Evolutionary conservation across 2,329 filamentous ascomycete species (phyloP), one percentile per base, ranked within the genome.

Genomic region (Harringtonia aguacate): DNA sequence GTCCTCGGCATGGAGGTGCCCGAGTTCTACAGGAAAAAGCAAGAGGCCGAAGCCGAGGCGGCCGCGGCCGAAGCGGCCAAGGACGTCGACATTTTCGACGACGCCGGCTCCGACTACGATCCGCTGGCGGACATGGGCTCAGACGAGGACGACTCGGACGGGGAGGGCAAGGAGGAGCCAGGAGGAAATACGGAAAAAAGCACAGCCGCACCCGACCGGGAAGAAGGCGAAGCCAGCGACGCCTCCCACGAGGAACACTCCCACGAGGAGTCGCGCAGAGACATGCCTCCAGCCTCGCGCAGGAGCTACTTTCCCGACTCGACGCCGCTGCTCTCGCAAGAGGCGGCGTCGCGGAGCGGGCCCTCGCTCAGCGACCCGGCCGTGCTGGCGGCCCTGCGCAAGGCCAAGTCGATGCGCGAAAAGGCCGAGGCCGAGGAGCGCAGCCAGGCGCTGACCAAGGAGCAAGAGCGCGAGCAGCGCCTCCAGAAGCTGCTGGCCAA

Each of bases 301-400:
- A 66, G 67, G 47, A 81, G 79, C 55, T 83, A 82, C 58, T 84
- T 84, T 60, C 66, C 74, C 59, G 77, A 72, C 47, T 68, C n/a
- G n/a, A n/a, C 73, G 34, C 77, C 72, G 55, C 66, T 79, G 34
- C 65, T 75, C 15, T 73, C 73, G 1, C 69, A 75, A 36, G 68
- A n/a, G n/a, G n/a, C n/a, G n/a, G n/a, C 76, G 50, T 59, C 61
- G 14, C 63, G 66, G 39, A 70, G 69, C 48, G 64, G 65, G 2
- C 72, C 75, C 1, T 77, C 75, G 5, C 75, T 82, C 55, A 74
- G 72, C 22, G 87, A 95, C 55, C 84, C 87, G 3, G 77, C 83
- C 3, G 81, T 95, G 49, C 72, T 88, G 50, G 87, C 86, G 4
- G 87, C 87, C 0, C 73, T 98, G 55, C 86, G 88, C 62, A 88